Conservation (phyloP, 83 land plant species). For the Thuja plicata region DNA sequence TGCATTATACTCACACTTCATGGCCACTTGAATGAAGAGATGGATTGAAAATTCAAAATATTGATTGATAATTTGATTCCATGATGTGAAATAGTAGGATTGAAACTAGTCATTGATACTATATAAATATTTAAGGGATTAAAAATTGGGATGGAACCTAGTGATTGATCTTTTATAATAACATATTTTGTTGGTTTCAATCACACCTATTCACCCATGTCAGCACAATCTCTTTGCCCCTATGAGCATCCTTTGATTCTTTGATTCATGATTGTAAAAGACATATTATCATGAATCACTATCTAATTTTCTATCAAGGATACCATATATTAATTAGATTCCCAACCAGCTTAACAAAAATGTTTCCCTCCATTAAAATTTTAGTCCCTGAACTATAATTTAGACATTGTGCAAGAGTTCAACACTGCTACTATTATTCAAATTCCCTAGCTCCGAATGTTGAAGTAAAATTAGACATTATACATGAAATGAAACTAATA, state of each 20-base stretch:
- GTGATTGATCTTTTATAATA: neutral
- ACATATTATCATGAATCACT: neutral
- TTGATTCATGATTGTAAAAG: neutral
- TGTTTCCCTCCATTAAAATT: neutral
- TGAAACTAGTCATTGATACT: neutral
- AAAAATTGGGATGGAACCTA: neutral
- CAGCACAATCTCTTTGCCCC: neutral
- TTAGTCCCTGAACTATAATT: neutral
- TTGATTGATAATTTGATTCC: too few relatives aligned
- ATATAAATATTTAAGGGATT: neutral
- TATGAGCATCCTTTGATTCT: neutral
- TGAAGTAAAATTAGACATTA: neutral
- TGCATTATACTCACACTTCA: neutral
- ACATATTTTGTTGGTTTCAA: too few relatives aligned
- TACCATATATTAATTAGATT: neutral
- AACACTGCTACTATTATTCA: neutral
- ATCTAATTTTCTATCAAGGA: neutral
- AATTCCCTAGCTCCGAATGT: neutral
- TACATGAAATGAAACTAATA: neutral
- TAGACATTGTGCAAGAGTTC: neutral
- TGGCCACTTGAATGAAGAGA: neutral
- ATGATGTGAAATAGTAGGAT: neutral
- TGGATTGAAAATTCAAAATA: neutral
- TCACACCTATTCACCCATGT: too few relatives aligned
- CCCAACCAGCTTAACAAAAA: neutral